These are phyloP conservation scores for Sugiyamaella pinicola DNA, from an alignment of 1,139 yeast species.

Conservation along the genomic window DNA sequence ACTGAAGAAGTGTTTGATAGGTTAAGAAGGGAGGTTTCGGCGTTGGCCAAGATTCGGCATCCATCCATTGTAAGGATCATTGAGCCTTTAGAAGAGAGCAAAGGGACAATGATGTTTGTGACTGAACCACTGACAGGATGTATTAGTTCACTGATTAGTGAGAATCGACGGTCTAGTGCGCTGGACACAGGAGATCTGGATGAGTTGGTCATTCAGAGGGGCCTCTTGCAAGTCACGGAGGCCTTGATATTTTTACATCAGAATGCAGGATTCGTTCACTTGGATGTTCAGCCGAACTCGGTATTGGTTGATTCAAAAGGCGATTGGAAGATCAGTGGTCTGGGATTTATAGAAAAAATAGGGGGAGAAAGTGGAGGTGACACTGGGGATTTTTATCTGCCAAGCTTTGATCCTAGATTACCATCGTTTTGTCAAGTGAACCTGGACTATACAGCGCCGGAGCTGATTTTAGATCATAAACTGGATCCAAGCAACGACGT, in stretches of 20 bases:
- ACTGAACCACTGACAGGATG: conserved; percentile 69
- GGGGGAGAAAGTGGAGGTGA: conserved; percentile 39
- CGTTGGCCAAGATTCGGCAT: conserved; percentile 79
- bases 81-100: conserved; percentile 88
- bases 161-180: conserved; percentile 31
- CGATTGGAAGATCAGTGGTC: conserved; percentile 91
- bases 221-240: conserved; percentile 73
- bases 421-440: conserved; percentile 73
- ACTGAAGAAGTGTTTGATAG: conserved; percentile 50
- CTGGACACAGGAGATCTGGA: conserved; percentile 45
- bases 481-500: conserved; percentile 74
- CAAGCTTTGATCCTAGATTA: conserved; percentile 69
- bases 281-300: conserved; percentile 77
- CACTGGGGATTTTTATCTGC: conserved; percentile 50
- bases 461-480: conserved; percentile 59
- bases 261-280: conserved; percentile 72
- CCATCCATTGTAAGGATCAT: conserved; percentile 81
- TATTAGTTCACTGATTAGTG: conserved; percentile 49
- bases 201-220: conserved; percentile 78
- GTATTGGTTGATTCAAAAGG: conserved; percentile 79
- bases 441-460: conserved; percentile 78
- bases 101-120: conserved; percentile 76
- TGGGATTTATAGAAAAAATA: conserved; percentile 53
- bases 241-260: conserved; percentile 83
- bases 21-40: conserved; percentile 61